phyloP scores from a whole-genome alignment of 768 basidiomycete genomes.

The Russula sp. region DNA sequence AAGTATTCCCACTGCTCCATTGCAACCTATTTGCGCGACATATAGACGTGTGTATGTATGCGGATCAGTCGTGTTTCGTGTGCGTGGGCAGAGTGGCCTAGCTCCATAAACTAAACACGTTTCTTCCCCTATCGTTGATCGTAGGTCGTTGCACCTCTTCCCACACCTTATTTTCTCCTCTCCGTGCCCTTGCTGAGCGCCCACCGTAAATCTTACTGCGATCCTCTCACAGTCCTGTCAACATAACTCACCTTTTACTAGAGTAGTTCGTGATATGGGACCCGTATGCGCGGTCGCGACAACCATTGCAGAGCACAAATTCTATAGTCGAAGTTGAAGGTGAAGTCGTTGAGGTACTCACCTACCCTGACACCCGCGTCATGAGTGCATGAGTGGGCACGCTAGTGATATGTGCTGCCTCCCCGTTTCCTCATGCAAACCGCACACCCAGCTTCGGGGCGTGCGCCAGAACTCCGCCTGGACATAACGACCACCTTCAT shows the following conservation, averaged over 20 bases:
- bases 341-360: neutral
- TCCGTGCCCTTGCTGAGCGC: slow-evolving; percentile 1
- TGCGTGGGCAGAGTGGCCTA: neutral
- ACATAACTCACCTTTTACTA: neutral
- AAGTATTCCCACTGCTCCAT: neutral
- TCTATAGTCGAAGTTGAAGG: neutral
- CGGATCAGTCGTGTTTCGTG: slow-evolving; percentile 3
- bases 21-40: neutral
- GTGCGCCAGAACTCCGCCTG: too few species aligned
- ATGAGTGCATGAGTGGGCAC: too few species aligned
- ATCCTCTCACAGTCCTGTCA: neutral
- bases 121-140: slow-evolving; percentile 12
- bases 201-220: neutral
- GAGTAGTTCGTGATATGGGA: neutral
- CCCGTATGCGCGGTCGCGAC: neutral
- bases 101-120: neutral
- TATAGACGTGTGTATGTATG: neutral
- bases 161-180: slow-evolving; percentile 19
- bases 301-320: neutral
- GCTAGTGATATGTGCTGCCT: neutral
- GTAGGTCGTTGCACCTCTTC: slow-evolving; percentile 4
- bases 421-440: neutral
- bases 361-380: neutral
- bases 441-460: neutral
- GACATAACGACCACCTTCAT: neutral